phyloP scores from a whole-genome alignment of 1,284 basidiomycete genomes.

The Xerocomus cyaneibrunnescens region DNA sequence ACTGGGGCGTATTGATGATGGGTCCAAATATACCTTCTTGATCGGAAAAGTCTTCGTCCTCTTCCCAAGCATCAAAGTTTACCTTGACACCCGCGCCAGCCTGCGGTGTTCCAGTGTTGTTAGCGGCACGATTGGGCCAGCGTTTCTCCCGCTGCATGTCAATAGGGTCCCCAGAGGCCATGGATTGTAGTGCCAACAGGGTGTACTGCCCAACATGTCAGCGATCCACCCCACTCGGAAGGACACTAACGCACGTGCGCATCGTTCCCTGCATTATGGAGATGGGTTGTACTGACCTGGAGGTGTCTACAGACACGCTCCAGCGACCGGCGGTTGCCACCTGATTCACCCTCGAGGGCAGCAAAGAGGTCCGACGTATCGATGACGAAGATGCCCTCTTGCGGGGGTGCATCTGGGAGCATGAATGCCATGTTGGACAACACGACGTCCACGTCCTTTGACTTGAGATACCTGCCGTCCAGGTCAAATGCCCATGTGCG shows the following conservation, averaged over 20 bases:
- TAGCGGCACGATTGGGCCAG: constrained; percentile 61
- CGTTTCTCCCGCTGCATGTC: constrained; percentile 71
- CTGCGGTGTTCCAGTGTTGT: constrained; percentile 19
- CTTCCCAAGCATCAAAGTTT: constrained; percentile 56
- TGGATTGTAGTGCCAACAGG: constrained; percentile 55
- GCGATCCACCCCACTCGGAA: not conserved
- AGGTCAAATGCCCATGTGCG: not conserved
- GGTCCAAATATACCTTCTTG: constrained; percentile 49
- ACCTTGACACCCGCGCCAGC: constrained; percentile 49
- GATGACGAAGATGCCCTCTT: constrained; percentile 58
- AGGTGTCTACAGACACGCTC: constrained; percentile 61
- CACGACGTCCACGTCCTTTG: constrained; percentile 47
- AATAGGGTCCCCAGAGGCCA: constrained; percentile 68
- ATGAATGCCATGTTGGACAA: constrained; percentile 52
- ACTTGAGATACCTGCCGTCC: constrained; percentile 51
- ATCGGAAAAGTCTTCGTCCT: constrained; percentile 60
- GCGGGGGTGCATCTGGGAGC: constrained; percentile 54
- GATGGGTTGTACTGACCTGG: constrained; percentile 50
- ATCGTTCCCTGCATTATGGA: constrained; percentile 88
- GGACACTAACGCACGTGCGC: constrained; percentile 56
- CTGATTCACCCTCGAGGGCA: constrained; percentile 60
- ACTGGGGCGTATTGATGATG: constrained; percentile 12
- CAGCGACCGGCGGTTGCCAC: constrained; percentile 52
- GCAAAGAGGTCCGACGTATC: constrained; percentile 75
- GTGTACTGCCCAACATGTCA: constrained; percentile 53